Conservation (phyloP, 495 filamentous ascomycete genomes). For the Neurospora discreta region DNA sequence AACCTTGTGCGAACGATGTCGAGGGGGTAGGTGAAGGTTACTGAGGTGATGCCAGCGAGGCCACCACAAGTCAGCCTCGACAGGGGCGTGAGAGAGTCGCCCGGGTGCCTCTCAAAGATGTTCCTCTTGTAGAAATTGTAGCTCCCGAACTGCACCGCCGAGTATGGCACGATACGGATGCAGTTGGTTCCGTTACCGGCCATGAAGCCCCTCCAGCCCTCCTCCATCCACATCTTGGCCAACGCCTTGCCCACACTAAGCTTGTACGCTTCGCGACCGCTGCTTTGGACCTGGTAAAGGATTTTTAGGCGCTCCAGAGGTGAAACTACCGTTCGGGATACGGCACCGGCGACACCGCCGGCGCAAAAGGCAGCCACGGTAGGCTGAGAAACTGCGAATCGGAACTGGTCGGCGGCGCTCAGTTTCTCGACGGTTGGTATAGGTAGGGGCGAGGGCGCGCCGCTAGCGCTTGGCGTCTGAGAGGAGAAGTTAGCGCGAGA, state of each 20-base stretch:
- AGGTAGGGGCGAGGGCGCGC: not conserved
- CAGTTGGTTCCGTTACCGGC: constrained; percentile 96
- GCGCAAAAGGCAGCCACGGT: constrained; percentile 86
- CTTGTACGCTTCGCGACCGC: constrained; percentile 83
- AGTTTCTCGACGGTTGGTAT: constrained; percentile 8
- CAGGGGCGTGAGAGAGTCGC: constrained; percentile 53
- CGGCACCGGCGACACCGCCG: constrained; percentile 93
- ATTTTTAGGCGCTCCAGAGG: constrained; percentile 94
- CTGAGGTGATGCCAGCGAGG: constrained; percentile 86
- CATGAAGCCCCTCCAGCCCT: constrained; percentile 95
- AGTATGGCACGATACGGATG: constrained; percentile 95
- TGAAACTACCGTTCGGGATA: constrained; percentile 91
- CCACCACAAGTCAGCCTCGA: constrained; percentile 76
- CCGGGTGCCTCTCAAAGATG: constrained; percentile 65
- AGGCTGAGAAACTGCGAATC: constrained; percentile 55
- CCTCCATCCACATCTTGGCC: constrained; percentile 88
- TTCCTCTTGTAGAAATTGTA: constrained; percentile 94
- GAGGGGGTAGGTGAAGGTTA: constrained; percentile 66
- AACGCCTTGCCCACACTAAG: constrained; percentile 81
- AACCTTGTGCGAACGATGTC: constrained; percentile 93
- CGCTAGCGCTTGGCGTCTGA: constrained; percentile 17
- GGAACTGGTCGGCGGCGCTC: constrained; percentile 19
- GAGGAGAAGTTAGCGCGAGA: not conserved
- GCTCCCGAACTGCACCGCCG: constrained; percentile 92
- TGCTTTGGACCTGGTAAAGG: constrained; percentile 89